Conservation (phyloP, 2,329 filamentous ascomycete species). For the Cladosporium velox region DNA sequence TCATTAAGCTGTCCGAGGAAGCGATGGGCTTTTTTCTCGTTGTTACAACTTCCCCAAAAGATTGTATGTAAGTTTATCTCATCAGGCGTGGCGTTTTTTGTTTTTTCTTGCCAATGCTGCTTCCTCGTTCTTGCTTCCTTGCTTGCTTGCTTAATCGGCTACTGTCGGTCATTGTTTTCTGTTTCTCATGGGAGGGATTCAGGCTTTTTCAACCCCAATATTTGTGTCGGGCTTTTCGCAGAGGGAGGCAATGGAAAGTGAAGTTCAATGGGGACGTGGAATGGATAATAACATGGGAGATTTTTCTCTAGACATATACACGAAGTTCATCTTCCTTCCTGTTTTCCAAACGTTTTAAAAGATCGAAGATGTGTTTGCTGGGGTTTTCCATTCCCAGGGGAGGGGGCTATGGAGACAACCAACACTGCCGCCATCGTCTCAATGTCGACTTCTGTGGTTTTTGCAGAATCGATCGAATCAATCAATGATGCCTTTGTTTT, state of each 20-base stretch:
- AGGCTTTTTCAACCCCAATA: background rate
- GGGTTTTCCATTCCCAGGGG: too few relatives aligned
- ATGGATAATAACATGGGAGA: too few relatives aligned
- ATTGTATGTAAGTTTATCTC: background rate
- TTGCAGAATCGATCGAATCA: too few relatives aligned
- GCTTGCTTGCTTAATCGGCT: background rate
- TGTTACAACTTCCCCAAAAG: background rate
- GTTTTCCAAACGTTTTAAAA: too few relatives aligned
- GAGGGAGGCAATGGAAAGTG: background rate
- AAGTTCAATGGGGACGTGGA: background rate
- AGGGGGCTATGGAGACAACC: too few relatives aligned
- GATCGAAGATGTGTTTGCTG: too few relatives aligned
- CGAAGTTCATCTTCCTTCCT: too few relatives aligned
- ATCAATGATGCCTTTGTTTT: too few relatives aligned
- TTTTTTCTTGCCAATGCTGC: background rate
- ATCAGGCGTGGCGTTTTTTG: background rate
- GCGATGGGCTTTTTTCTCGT: background rate
- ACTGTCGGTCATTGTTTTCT: background rate
- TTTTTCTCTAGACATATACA: background rate
- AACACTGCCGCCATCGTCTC: too few relatives aligned
- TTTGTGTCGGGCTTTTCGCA: background rate
- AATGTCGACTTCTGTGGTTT: too few relatives aligned
- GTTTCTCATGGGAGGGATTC: background rate
- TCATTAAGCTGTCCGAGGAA: background rate
- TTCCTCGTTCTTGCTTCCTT: too few relatives aligned